These are phyloP conservation scores for Cyclocybe cylindracea DNA, from an alignment of 768 basidiomycete species.

Conservation along the genomic window DNA sequence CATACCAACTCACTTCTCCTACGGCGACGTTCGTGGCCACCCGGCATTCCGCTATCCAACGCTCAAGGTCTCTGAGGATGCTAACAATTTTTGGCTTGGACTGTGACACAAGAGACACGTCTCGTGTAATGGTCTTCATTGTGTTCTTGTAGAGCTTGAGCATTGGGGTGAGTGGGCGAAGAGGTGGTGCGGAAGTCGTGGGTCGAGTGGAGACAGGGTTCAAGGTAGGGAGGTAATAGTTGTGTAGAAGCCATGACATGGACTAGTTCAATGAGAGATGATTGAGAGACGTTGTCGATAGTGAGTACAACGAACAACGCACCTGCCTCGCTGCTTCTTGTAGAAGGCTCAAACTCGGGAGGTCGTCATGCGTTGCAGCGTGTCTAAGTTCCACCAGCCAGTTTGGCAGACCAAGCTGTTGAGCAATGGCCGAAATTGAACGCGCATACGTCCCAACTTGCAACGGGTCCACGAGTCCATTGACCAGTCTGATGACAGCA, in stretches of 20 bases:
- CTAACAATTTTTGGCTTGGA: constrained; percentile 51
- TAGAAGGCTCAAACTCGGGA: constrained; percentile 81
- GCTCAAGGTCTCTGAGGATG: constrained; percentile 64
- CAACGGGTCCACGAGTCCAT: constrained; percentile 92
- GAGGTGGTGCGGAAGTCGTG: constrained; percentile 25
- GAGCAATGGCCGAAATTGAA: constrained; percentile 86
- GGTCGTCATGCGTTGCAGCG: constrained; percentile 93
- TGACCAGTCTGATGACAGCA: constrained; percentile 87
- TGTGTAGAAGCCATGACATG: constrained; percentile 78
- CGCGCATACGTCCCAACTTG: constrained; percentile 89
- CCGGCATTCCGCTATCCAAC: constrained; percentile 77
- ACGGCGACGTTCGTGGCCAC: constrained; percentile 54
- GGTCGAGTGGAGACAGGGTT: constrained; percentile 41
- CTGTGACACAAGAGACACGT: constrained; percentile 57
- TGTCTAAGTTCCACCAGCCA: constrained; percentile 94
- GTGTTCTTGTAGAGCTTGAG: constrained; percentile 75
- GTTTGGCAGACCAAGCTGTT: constrained; percentile 79
- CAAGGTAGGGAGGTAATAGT: constrained; percentile 82
- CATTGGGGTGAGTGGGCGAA: constrained; percentile 65
- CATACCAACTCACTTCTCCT: constrained; percentile 53
- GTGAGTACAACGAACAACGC: constrained; percentile 5
- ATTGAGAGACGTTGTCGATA: not conserved
- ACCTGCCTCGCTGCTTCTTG: constrained; percentile 78
- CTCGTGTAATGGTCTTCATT: constrained; percentile 61
- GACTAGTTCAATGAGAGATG: constrained; percentile 46